Base-by-base conservation (phyloP, 305 asterid genomes). In the Rubia balearica region DNA sequence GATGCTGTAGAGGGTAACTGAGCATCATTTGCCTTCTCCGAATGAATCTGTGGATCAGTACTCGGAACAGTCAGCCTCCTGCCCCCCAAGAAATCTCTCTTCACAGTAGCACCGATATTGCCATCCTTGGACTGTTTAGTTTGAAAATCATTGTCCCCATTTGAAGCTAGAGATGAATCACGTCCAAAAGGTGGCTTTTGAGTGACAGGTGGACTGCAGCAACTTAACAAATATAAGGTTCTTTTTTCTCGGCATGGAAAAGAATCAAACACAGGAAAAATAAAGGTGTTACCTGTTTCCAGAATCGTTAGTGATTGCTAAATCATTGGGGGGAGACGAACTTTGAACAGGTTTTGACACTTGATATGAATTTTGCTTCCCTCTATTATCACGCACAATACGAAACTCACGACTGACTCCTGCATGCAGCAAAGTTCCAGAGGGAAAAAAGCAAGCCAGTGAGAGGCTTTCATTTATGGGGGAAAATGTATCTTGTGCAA, bases 311-410 rank as follows among this genome's bases (percentile, higher is more conserved):
- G 88, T 64, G 65, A 78, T 74, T 63, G 11, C 83, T 78, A 72
- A 82, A 65, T 87, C 85, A 65, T 65, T 73, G 55, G 71, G 77
- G 57, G 90, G 70, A 69, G 84, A 73, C 70, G 95, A 80, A 78
- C 69, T 82, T 69, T 79, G 83, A 68, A 78, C 85, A 77, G 83
- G 79, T 81, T 86, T 89, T 73, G 81, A 69, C 76, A 86, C 91
- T 78, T 68, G 62, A 76, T 71, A 71, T 59, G 83, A 76, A 76
- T 78, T 82, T 67, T 84, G 93, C 82, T 74, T 84, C 69, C 81
- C 81, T 84, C 97, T 91, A 75, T 90, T 94, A 83, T 94, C 99
- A 73, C 95, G 87, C 78, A 94, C 96, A 71, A 91, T 87, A 57
- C 99, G 97, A 75, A 94, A 91, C 83, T 89, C 89, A 69, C 83